Conservation (phyloP, 1,284 basidiomycete species). For the Inonotus obliquus region DNA sequence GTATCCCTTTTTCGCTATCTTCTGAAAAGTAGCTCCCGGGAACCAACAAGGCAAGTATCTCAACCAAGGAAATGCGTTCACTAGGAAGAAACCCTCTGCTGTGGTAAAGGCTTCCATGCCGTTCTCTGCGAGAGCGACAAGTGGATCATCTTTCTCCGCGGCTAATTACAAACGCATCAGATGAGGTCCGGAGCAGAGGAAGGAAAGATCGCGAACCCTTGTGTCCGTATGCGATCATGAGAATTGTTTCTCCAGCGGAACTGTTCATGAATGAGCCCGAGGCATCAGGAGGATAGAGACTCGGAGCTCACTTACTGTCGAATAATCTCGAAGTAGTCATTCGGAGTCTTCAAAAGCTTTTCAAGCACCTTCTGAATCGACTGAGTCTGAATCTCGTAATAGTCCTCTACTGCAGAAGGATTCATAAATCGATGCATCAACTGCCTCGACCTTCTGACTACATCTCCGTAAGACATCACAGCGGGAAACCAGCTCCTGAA, state of each 20-base stretch:
- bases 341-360: neutral
- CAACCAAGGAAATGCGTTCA: neutral
- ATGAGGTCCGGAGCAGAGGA: neutral
- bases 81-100: conserved; percentile 13
- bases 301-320: too few relatives aligned
- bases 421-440: conserved; percentile 3
- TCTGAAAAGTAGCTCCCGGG: conserved; percentile 30
- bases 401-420: neutral
- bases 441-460: conserved; percentile 4
- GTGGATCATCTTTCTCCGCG: conserved; percentile 14
- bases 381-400: neutral
- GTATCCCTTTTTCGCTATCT: conserved; percentile 49
- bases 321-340: too few relatives aligned
- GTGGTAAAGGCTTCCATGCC: neutral
- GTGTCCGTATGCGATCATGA: conserved; percentile 11
- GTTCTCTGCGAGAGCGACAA: conserved; percentile 17
- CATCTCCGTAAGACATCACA: conserved; percentile 7
- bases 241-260: conserved; percentile 4
- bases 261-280: too few relatives aligned
- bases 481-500: neutral
- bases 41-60: conserved; percentile 14
- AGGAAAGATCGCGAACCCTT: neutral
- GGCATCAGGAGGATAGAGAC: too few relatives aligned
- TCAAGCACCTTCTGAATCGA: neutral
- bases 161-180: neutral